Percentiles rank a stretch among this genome's conserved stretches.
phyloP scores from a whole-genome alignment of 2,329 filamentous ascomycete species.

The Pleoardoris graminearum region DNA sequence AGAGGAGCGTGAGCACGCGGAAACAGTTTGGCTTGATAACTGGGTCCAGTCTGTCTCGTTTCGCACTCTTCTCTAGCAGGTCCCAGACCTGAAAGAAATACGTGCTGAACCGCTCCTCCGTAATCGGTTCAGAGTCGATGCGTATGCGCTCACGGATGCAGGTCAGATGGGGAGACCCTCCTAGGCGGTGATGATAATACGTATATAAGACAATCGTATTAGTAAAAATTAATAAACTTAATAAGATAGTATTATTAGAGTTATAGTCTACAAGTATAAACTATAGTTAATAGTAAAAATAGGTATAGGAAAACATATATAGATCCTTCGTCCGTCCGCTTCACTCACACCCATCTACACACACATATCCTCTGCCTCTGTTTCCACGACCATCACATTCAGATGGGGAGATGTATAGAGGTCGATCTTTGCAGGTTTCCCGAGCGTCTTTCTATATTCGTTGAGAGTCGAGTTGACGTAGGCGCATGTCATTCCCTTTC shows the following conservation, averaged over 20 bases:
- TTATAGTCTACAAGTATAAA: too few relatives aligned
- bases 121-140: slow-evolving; percentile 32
- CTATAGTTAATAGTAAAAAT: too few relatives aligned
- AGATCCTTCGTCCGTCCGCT: too few relatives aligned
- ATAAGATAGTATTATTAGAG: too few relatives aligned
- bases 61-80: background rate
- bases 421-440: slow-evolving; percentile 53
- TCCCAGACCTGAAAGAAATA: slow-evolving; percentile 42
- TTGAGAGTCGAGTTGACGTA: slow-evolving; percentile 67
- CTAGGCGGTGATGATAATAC: too few relatives aligned
- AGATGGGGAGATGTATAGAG: slow-evolving; percentile 73
- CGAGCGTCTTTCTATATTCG: slow-evolving; percentile 49
- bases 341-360: too few relatives aligned
- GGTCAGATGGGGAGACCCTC: slow-evolving; percentile 69
- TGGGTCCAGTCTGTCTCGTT: background rate
- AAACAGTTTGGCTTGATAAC: slow-evolving; percentile 81
- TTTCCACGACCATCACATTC: too few relatives aligned
- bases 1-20: slow-evolving; percentile 57
- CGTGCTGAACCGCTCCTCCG: slow-evolving; percentile 51
- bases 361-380: too few relatives aligned
- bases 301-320: too few relatives aligned
- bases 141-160: slow-evolving; percentile 40
- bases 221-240: too few relatives aligned
- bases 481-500: slow-evolving; percentile 73
- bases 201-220: too few relatives aligned